Conservation (phyloP, 202 grass and related monocot species). For the Musa balbisiana region DNA sequence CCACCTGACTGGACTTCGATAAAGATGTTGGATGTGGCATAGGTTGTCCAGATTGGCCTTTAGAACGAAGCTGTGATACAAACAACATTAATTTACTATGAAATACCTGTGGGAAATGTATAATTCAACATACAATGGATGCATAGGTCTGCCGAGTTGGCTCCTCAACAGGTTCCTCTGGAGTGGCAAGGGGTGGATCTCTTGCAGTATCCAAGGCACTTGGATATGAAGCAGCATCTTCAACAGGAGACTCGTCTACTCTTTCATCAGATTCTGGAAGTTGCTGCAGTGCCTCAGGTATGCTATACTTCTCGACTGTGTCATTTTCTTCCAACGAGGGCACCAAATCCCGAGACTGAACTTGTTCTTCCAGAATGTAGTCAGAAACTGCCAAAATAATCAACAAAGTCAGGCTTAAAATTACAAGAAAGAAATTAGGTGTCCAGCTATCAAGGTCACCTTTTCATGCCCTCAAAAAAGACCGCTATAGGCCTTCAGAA, state of each 20-base stretch:
- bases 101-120: neutral
- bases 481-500: no score
- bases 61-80: slow-evolving; percentile 54
- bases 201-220: slow-evolving; percentile 35
- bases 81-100: neutral
- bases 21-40: slow-evolving; percentile 33
- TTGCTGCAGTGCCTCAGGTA: slow-evolving; percentile 44
- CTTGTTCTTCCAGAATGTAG: slow-evolving; percentile 41
- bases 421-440: neutral
- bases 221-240: slow-evolving; percentile 58
- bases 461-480: no score
- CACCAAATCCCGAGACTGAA: slow-evolving; percentile 31
- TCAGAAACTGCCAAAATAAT: slow-evolving; percentile 40
- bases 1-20: slow-evolving; percentile 31
- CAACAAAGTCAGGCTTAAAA: neutral
- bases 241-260: slow-evolving; percentile 42
- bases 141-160: slow-evolving; percentile 84
- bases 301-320: slow-evolving; percentile 37
- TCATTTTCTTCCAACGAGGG: slow-evolving; percentile 42
- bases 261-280: slow-evolving; percentile 48
- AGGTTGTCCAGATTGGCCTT: slow-evolving; percentile 35
- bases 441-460: no score
- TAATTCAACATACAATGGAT: slow-evolving; percentile 60
- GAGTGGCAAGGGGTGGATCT: slow-evolving; percentile 35
- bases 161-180: slow-evolving; percentile 58